Evolutionary conservation across 176 grass and related monocot genomes (phyloP).

Genomic region (Phyllostachys edulis): DNA sequence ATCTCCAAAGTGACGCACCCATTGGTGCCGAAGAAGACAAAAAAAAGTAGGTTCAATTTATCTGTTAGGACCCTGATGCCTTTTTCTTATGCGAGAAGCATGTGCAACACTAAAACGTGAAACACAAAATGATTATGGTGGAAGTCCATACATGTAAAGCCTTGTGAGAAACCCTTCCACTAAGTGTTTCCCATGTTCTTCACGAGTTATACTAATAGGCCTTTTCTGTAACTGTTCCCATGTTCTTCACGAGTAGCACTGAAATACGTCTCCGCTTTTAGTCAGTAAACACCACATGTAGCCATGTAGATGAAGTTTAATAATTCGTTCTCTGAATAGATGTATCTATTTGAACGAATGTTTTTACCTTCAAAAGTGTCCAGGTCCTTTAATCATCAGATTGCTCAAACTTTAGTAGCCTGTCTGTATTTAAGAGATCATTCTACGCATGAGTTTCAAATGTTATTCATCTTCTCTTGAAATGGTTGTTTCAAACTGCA

Average conservation of each 20-base stretch:
- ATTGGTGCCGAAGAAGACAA: background rate
- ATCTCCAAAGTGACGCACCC: background rate
- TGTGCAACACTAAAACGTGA: background rate
- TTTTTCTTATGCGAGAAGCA: slow-evolving; percentile 6
- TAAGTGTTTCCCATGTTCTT: slow-evolving; percentile 26
- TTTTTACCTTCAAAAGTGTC: background rate
- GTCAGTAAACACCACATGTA: background rate
- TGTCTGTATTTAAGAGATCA: background rate
- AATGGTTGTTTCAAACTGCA: background rate
- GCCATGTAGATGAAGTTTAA: background rate
- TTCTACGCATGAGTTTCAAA: background rate
- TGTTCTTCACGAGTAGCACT: background rate
- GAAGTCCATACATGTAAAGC: background rate
- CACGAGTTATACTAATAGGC: too few relatives aligned
- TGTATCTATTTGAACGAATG: background rate
- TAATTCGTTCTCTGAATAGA: background rate
- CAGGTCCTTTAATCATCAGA: background rate
- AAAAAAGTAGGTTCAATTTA: background rate
- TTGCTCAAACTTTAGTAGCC: background rate
- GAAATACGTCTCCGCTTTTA: background rate
- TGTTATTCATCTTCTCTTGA: background rate
- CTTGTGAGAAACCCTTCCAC: background rate
- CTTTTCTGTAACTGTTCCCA: too few relatives aligned
- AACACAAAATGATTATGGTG: slow-evolving; percentile 9
- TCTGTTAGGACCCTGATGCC: background rate